Conservation (phyloP, 345 rosid species). For the Streptanthus diversifolius region DNA sequence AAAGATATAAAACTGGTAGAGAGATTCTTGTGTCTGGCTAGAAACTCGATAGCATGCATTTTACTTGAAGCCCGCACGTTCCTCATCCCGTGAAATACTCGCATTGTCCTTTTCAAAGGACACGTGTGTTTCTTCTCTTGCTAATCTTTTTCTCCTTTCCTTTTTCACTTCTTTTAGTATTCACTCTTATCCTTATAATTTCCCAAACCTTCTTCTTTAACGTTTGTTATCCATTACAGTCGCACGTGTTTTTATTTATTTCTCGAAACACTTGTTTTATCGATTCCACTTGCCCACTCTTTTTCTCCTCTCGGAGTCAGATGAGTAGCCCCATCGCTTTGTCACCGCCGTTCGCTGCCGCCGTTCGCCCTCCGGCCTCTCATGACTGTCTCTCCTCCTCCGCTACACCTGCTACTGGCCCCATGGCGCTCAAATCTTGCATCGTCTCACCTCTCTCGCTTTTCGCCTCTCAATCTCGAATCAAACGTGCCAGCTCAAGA, state of each 20-base stretch:
- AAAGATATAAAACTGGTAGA: too few species aligned
- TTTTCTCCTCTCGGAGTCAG: background rate
- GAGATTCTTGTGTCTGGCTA: slow-evolving; percentile 18
- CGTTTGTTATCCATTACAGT: background rate
- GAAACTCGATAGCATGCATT: background rate
- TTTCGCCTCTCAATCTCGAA: background rate
- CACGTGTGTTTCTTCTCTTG: background rate
- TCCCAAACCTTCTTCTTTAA: background rate
- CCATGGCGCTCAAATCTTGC: slow-evolving; percentile 20
- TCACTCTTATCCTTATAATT: slow-evolving; percentile 23
- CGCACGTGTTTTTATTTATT: background rate
- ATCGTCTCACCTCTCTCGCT: slow-evolving; percentile 13
- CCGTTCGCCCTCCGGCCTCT: slow-evolving; percentile 1
- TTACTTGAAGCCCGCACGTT: slow-evolving; percentile 25
- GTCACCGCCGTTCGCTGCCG: slow-evolving; percentile 26
- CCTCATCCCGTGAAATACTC: slow-evolving; percentile 14
- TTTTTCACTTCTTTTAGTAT: slow-evolving; percentile 12
- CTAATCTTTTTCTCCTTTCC: background rate
- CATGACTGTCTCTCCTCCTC: slow-evolving; percentile 3
- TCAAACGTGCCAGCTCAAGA: slow-evolving; percentile 11
- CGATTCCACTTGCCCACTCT: background rate
- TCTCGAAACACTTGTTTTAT: background rate
- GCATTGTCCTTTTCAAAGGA: background rate
- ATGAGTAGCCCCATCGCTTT: slow-evolving; percentile 22
- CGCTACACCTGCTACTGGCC: background rate